Conservation (phyloP, 148 eudicot species). For the Hydrangea macrophylla region DNA sequence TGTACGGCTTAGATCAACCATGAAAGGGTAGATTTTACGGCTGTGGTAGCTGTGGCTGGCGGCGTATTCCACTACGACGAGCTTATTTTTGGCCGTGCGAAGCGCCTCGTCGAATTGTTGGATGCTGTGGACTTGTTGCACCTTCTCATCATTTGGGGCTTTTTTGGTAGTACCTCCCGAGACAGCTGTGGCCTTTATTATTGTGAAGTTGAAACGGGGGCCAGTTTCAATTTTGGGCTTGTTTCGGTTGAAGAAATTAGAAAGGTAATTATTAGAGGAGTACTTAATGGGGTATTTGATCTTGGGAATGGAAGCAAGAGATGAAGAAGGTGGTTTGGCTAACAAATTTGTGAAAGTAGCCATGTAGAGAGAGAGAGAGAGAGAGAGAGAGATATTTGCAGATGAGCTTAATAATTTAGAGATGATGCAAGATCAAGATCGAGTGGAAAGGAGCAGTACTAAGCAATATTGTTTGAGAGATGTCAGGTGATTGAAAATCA, state of each 20-base stretch:
- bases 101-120: slow-evolving; percentile 74
- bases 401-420: not conserved
- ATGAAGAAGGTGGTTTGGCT: slow-evolving; percentile 31
- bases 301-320: slow-evolving; percentile 21
- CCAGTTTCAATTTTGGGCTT: not conserved
- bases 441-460: not conserved
- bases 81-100: slow-evolving; percentile 50
- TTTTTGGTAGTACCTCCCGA: slow-evolving; percentile 10
- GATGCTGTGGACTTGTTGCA: slow-evolving; percentile 54
- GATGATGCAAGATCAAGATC: not conserved
- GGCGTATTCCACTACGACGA: slow-evolving; percentile 88
- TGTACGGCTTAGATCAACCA: slow-evolving; percentile 72
- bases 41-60: slow-evolving; percentile 44
- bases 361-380: slow-evolving; percentile 15
- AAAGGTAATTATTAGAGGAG: slow-evolving; percentile 1
- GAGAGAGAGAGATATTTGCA: not conserved
- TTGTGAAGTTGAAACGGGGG: slow-evolving; percentile 6
- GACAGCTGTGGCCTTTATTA: slow-evolving; percentile 30
- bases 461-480: not conserved
- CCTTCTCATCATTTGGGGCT: slow-evolving; percentile 37
- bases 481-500: slow-evolving; percentile 10
- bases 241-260: slow-evolving; percentile 8
- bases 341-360: slow-evolving; percentile 43
- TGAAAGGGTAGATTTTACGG: slow-evolving; percentile 74
- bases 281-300: slow-evolving; percentile 13